Evolutionary conservation across 2,329 filamentous ascomycete species (phyloP).

Genomic region (Fusarium udum): DNA sequence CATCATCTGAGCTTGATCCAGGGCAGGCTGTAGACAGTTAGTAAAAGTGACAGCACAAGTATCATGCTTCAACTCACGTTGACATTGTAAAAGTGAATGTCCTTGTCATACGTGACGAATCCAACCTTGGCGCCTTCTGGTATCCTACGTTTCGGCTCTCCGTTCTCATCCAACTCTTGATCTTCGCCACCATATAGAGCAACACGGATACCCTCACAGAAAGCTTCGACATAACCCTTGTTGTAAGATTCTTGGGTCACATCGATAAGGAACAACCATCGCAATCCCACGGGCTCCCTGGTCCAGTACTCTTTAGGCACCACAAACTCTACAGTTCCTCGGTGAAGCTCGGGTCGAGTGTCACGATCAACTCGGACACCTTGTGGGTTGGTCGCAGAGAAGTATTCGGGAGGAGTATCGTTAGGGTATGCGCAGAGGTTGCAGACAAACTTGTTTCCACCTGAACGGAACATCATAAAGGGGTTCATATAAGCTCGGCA

Average conservation of each 20-base stretch:
- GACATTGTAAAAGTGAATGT: slow-evolving; percentile 98
- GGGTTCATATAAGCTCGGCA: slow-evolving; percentile 98
- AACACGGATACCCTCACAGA: slow-evolving; percentile 86
- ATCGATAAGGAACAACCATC: slow-evolving; percentile 92
- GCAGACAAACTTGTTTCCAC: slow-evolving; percentile 96
- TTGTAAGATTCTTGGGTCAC: slow-evolving; percentile 92
- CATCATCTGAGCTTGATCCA: slow-evolving; percentile 95
- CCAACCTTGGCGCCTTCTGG: slow-evolving; percentile 87
- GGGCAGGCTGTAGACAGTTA: slow-evolving; percentile 63
- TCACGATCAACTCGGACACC: slow-evolving; percentile 88
- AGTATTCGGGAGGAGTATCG: slow-evolving; percentile 92
- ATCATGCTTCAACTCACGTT: slow-evolving; percentile 64
- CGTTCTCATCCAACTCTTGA: slow-evolving; percentile 59
- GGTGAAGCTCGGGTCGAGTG: slow-evolving; percentile 86
- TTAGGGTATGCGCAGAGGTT: slow-evolving; percentile 99
- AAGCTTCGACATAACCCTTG: slow-evolving; percentile 88
- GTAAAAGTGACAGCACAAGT: neutral
- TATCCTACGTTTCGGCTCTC: slow-evolving; percentile 65
- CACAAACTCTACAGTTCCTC: slow-evolving; percentile 93
- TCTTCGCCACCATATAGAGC: slow-evolving; percentile 81
- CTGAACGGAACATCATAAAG: slow-evolving; percentile 96
- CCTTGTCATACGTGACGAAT: slow-evolving; percentile 95
- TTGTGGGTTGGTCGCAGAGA: slow-evolving; percentile 86
- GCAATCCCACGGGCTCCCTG: slow-evolving; percentile 86
- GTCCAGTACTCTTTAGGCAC: slow-evolving; percentile 99